phyloP scores from a whole-genome alignment of 495 filamentous ascomycete genomes.

The Pseudoneurospora amorphoporcata region DNA sequence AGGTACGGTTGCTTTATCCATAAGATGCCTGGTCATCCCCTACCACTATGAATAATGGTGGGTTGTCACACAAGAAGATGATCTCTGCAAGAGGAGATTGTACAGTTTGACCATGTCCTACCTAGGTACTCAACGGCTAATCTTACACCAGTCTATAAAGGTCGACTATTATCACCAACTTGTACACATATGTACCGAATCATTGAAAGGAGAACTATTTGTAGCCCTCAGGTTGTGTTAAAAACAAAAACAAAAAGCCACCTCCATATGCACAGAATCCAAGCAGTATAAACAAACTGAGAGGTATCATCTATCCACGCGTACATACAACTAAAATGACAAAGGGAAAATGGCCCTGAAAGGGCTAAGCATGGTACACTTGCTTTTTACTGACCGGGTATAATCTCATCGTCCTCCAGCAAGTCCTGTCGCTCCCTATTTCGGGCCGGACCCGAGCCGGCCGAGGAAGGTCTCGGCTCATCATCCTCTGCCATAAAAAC shows the following conservation, averaged over 20 bases:
- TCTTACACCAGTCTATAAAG: background rate
- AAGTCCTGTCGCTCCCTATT: slow-evolving; percentile 5
- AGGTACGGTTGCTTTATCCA: no score
- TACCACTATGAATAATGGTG: background rate
- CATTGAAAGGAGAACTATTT: background rate
- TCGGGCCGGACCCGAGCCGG: background rate
- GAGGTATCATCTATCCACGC: background rate
- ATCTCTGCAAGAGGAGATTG: background rate
- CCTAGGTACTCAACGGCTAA: background rate
- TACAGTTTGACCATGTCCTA: background rate
- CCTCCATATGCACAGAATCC: background rate
- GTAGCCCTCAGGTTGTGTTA: background rate
- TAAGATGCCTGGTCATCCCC: no score
- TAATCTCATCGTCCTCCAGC: slow-evolving; percentile 20
- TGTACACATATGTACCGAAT: background rate
- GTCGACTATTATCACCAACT: background rate
- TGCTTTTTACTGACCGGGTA: slow-evolving; percentile 5
- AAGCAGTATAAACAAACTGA: background rate
- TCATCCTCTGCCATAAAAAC: slow-evolving; percentile 16
- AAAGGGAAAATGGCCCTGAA: background rate
- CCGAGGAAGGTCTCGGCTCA: background rate
- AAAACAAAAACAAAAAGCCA: background rate
- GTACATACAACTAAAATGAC: background rate
- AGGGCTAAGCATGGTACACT: background rate
- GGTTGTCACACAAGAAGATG: background rate